Evolutionary conservation across 331 rosid species (phyloP), one percentile per base, ranked within the genome.

Genomic region (Dryas integrifolia): DNA sequence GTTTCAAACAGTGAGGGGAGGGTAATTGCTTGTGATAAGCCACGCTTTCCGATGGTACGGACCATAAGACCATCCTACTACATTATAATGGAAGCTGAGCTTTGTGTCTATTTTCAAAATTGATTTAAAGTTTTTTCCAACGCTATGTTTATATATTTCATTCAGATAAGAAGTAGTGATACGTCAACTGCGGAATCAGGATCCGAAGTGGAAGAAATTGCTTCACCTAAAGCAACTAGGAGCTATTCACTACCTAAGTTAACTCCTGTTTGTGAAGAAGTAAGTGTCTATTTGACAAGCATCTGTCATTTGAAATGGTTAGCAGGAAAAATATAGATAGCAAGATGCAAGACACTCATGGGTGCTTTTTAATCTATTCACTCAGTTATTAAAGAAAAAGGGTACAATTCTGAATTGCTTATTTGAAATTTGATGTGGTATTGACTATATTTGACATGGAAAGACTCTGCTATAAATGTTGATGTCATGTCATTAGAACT

Each of bases 111-210:
- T 6, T 63, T 3, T 16, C 15, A 4, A 8, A 56, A 16, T 12
- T 4, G 16, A 12, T 21, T 13, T 9, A 3, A 35, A 47, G 39
- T 40, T 12, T 21, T 46, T n/a, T 48, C 68, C 68, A 61, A 77
- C 56, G 69, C 69, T 83, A 10, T 43, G 73, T 59, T 18, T 48
- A 21, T 74, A 18, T 70, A 50, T 53, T 58, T 76, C 66, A 63
- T 49, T 71, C 87, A 86, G 88, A 83, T 79, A 30, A 84, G 89
- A 88, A 88, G 89, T 52, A 85, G 98, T 83, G 98, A 92, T 78
- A 92, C 97, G 44, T 90, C 98, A 65, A 84, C 96, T 0, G 96
- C 87, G 35, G 98, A 92, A 79, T 92, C 98, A 15, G 98, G 98
- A 73, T 88, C 98, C 40, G 98, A 92, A 84, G 92, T 86, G 49